A percentile compares a stretch with the other conserved stretches of the same genome.
phyloP scores from a whole-genome alignment of 2,329 filamentous ascomycete species.

The Sporothrix schenckii region DNA sequence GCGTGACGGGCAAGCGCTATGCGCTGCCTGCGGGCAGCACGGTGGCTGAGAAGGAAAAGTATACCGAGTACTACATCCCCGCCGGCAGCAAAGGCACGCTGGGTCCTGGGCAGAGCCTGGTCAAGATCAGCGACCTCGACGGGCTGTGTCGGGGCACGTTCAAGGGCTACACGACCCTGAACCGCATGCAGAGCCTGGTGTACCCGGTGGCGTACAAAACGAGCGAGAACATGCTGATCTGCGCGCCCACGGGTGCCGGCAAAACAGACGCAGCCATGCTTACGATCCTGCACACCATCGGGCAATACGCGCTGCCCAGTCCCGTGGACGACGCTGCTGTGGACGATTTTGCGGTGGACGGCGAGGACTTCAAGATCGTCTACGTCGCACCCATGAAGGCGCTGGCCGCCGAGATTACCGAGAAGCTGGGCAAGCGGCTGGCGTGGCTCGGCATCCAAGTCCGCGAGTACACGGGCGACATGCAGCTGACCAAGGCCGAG shows the following conservation, averaged over 20 bases:
- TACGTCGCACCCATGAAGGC: slow-evolving; percentile 99
- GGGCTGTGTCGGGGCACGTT: slow-evolving; percentile 90
- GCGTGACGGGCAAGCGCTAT: slow-evolving; percentile 78
- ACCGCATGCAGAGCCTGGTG: slow-evolving; percentile 97
- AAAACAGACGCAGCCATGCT: slow-evolving; percentile 99
- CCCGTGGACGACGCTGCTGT: slow-evolving; percentile 74
- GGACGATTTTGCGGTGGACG: slow-evolving; percentile 77
- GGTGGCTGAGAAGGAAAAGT: slow-evolving; percentile 71
- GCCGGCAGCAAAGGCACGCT: slow-evolving; percentile 77
- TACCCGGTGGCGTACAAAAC: slow-evolving; percentile 95
- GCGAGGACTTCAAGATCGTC: slow-evolving; percentile 94
- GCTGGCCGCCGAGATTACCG: slow-evolving; percentile 91
- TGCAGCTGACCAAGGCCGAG: slow-evolving; percentile 96
- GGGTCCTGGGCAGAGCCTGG: slow-evolving; percentile 70
- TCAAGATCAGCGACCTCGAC: slow-evolving; percentile 81
- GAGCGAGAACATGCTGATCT: slow-evolving; percentile 98
- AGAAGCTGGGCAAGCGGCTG: slow-evolving; percentile 87
- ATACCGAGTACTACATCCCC: slow-evolving; percentile 87
- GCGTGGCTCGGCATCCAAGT: slow-evolving; percentile 92
- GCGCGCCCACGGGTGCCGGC: slow-evolving; percentile 94
- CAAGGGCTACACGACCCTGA: slow-evolving; percentile 87
- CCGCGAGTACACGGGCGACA: slow-evolving; percentile 94
- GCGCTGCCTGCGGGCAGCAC: slow-evolving; percentile 75
- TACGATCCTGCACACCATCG: slow-evolving; percentile 86
- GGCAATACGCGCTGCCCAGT: slow-evolving; percentile 80